Evolutionary conservation across 2,329 filamentous ascomycete genomes (phyloP).

Genomic region (Dichotomopilus funicola): DNA sequence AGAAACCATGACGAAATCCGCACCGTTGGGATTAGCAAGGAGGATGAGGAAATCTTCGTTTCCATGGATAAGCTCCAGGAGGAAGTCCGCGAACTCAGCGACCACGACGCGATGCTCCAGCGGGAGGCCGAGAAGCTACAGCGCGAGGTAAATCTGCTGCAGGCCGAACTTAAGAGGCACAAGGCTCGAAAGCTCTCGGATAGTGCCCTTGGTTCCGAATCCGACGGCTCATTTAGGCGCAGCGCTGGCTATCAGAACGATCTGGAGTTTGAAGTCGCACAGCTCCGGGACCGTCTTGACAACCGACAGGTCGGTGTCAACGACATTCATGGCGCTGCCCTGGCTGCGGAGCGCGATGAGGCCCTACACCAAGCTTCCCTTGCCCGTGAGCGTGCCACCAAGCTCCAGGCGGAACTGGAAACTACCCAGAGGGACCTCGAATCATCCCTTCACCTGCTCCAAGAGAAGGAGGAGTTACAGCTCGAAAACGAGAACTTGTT

Average conservation of each 20-base stretch:
- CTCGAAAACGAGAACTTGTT: conserved; percentile 37
- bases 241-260: conserved; percentile 36
- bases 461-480: conserved; percentile 29
- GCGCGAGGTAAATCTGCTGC: conserved; percentile 44
- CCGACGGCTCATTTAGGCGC: conserved; percentile 38
- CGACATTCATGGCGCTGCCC: conserved; percentile 56
- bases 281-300: conserved; percentile 55
- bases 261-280: conserved; percentile 41
- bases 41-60: conserved; percentile 53
- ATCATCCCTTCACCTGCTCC: conserved; percentile 33
- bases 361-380: conserved; percentile 56
- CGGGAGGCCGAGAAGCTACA: conserved; percentile 49
- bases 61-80: conserved; percentile 57
- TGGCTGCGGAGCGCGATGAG: conserved; percentile 59
- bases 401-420: conserved; percentile 33
- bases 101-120: conserved; percentile 50
- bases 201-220: conserved; percentile 38
- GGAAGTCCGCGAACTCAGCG: conserved; percentile 49
- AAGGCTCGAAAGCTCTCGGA: conserved; percentile 36
- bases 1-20: conserved; percentile 44
- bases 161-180: conserved; percentile 41
- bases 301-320: conserved; percentile 55
- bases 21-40: conserved; percentile 43
- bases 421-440: conserved; percentile 36
- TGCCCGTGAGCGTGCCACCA: conserved; percentile 41